phyloP scores from a whole-genome alignment of 805 yeast species.

The Metschnikowia matae region DNA sequence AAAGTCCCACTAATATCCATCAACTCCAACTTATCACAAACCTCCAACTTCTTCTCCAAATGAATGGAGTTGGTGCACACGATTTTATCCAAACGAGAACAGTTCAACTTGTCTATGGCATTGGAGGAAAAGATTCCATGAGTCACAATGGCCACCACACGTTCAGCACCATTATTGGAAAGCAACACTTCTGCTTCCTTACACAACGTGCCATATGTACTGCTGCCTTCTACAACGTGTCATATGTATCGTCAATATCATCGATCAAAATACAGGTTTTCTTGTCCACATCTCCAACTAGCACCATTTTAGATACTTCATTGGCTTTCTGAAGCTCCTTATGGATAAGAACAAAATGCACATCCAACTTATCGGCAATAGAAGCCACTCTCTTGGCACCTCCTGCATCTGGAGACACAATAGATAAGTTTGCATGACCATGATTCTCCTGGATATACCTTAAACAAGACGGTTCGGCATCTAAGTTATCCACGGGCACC shows the following conservation, averaged over 20 bases:
- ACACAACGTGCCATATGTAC: no score
- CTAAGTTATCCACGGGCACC: constrained; percentile 92
- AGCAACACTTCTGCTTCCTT: constrained; percentile 75
- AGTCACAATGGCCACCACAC: constrained; percentile 90
- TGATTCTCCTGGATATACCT: constrained; percentile 70
- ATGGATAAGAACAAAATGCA: constrained; percentile 92
- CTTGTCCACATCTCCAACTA: constrained; percentile 88
- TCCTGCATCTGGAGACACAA: constrained; percentile 98
- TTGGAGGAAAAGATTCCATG: constrained; percentile 90
- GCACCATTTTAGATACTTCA: constrained; percentile 91
- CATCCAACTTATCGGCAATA: constrained; percentile 85
- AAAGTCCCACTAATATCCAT: constrained; percentile 82
- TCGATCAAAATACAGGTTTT: constrained; percentile 85
- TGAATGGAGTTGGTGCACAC: constrained; percentile 96
- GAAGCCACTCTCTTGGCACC: constrained; percentile 98
- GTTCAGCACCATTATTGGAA: constrained; percentile 74
- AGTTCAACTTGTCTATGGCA: constrained; percentile 70
- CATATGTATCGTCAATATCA: constrained; percentile 99
- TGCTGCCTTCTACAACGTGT: constrained; percentile 94
- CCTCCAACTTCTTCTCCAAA: constrained; percentile 54
- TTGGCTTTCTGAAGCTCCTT: constrained; percentile 94
- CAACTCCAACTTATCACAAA: constrained; percentile 67
- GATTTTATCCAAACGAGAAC: constrained; percentile 62
- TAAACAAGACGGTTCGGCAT: constrained; percentile 90
- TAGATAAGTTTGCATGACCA: constrained; percentile 50